A percentile compares a stretch with the other conserved stretches of the same genome.
Evolutionary conservation across 371 early-diverging fungal genomes (phyloP).

Genomic region (Apophysomyces trapeziformis): DNA sequence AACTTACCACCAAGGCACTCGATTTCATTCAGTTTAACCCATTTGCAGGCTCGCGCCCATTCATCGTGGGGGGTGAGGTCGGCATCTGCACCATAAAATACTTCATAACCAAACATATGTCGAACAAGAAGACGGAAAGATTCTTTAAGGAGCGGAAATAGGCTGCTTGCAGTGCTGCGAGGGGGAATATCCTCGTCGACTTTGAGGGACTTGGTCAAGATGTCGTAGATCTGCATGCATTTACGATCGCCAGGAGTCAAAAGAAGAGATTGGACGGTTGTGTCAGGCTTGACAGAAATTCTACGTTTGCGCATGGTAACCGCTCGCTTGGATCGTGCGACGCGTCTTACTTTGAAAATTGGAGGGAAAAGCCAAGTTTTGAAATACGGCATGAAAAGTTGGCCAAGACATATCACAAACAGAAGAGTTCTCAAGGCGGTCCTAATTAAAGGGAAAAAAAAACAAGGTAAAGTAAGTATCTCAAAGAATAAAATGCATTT

Average conservation of each 20-base stretch:
- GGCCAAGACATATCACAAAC: constrained; percentile 34
- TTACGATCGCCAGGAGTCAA: constrained; percentile 40
- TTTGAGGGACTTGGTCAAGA: constrained; percentile 25
- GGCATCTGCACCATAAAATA: constrained; percentile 28
- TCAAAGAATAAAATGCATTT: too few relatives aligned
- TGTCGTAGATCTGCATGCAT: constrained; percentile 31
- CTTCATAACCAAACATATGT: constrained; percentile 42
- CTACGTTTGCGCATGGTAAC: neutral
- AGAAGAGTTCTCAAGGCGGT: constrained; percentile 30
- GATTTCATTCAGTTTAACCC: constrained; percentile 50
- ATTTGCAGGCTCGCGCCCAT: constrained; percentile 39
- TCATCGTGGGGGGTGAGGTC: constrained; percentile 30
- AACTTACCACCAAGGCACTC: constrained; percentile 35
- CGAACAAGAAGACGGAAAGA: constrained; percentile 30
- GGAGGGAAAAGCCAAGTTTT: constrained; percentile 18
- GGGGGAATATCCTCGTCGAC: constrained; percentile 22
- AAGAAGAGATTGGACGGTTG: constrained; percentile 7
- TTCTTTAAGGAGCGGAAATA: constrained; percentile 26
- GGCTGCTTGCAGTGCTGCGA: neutral
- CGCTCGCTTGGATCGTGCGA: constrained; percentile 20
- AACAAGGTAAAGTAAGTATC: too few relatives aligned
- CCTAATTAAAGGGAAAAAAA: constrained; percentile 11
- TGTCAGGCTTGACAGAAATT: constrained; percentile 10
- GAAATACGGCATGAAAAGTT: constrained; percentile 37
- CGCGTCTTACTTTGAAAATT: constrained; percentile 36